A percentile compares a stretch with the other conserved stretches of the same genome.
Conservation (phyloP, 176 grass and related monocot species). For the Oryza glaberrima region DNA sequence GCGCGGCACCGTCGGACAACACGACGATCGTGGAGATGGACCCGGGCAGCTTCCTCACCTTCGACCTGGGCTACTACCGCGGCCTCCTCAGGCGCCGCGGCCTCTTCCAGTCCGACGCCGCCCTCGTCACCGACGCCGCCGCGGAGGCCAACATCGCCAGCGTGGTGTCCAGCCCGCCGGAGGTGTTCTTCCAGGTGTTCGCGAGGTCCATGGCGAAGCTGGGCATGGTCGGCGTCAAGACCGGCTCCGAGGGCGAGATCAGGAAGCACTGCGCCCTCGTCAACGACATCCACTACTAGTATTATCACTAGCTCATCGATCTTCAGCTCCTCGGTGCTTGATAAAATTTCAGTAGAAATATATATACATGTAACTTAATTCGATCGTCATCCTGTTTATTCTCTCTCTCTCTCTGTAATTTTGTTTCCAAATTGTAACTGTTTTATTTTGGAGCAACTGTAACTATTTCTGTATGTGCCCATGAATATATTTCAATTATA, state of each 20-base stretch:
- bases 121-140: constrained; percentile 56
- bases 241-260: constrained; percentile 67
- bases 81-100: constrained; percentile 67
- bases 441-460: neutral
- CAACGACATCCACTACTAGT: constrained; percentile 33
- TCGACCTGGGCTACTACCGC: constrained; percentile 78
- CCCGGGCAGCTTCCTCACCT: constrained; percentile 80
- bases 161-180: constrained; percentile 27
- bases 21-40: constrained; percentile 89
- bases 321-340: too few species aligned
- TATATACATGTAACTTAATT: neutral
- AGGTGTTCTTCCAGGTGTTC: constrained; percentile 72
- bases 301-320: too few species aligned
- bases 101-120: constrained; percentile 81
- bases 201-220: constrained; percentile 71
- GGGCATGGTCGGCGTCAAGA: constrained; percentile 68
- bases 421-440: neutral
- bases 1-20: constrained; percentile 55
- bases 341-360: neutral
- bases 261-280: constrained; percentile 67
- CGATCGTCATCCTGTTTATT: too few species aligned
- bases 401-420: neutral
- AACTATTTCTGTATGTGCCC: neutral
- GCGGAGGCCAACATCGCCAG: constrained; percentile 43
- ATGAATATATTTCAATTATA: neutral